Percentiles rank a stretch among this genome's conserved stretches.
Conservation (phyloP, 371 early-diverging fungal genomes). For the Mucor sp. region DNA sequence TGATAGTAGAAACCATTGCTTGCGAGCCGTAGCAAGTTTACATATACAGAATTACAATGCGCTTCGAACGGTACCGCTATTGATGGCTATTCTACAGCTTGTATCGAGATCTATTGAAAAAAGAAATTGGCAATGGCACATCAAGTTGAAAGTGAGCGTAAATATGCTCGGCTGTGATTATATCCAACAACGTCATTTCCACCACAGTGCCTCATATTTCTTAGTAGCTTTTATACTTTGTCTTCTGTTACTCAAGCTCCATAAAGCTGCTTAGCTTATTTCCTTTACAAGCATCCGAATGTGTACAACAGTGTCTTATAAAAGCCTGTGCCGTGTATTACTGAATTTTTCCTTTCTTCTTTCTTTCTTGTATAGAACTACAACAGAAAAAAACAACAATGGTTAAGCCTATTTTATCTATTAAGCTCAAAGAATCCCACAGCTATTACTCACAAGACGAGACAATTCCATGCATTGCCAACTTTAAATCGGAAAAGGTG, state of each 20-base stretch:
- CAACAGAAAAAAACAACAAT: neutral
- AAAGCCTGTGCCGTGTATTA: neutral
- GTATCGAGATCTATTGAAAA: too few species aligned
- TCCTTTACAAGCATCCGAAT: neutral
- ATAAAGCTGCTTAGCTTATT: neutral
- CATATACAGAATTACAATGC: too few species aligned
- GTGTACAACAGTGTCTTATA: neutral
- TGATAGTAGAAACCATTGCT: too few species aligned
- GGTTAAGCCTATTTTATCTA: slow-evolving; percentile 5
- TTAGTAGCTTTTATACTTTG: neutral
- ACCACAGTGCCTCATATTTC: too few species aligned
- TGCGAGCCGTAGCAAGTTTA: too few species aligned
- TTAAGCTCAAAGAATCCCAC: slow-evolving; percentile 10
- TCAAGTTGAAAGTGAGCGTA: too few species aligned
- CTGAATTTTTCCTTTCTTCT: neutral
- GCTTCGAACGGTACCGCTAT: too few species aligned
- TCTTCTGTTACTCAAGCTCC: neutral
- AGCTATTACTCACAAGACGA: slow-evolving; percentile 13
- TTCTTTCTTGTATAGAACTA: neutral
- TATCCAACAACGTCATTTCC: too few species aligned
- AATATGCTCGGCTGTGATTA: too few species aligned
- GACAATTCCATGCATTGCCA: neutral
- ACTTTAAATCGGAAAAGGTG: neutral
- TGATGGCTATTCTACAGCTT: too few species aligned
- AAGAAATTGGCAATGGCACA: too few species aligned